A percentile compares a stretch with the other conserved stretches of the same genome.
phyloP scores from a whole-genome alignment of 192 early-diverging fungal species.

The Coemansia interrupta region DNA sequence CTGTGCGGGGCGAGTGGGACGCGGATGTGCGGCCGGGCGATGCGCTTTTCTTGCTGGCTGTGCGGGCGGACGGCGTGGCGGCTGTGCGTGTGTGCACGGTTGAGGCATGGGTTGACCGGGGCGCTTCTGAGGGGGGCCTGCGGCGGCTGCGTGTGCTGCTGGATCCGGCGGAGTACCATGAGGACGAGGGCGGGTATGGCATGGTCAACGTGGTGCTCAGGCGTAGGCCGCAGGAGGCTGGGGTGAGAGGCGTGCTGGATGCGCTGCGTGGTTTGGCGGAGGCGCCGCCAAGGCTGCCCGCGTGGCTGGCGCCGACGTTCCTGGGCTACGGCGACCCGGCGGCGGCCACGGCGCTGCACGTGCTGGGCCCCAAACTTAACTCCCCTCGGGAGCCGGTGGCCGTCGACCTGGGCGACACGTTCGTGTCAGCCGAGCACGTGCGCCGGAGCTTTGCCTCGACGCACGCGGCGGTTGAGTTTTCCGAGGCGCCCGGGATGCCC shows the following conservation, averaged over 20 bases:
- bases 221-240: conserved; percentile 84
- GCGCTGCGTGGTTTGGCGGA: conserved; percentile 84
- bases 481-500: conserved; percentile 44
- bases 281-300: conserved; percentile 61
- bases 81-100: conserved; percentile 87
- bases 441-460: conserved; percentile 58
- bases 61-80: conserved; percentile 66
- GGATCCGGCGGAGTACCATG: conserved; percentile 81
- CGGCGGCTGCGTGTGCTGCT: conserved; percentile 74
- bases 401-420: conserved; percentile 88
- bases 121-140: conserved; percentile 30
- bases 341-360: conserved; percentile 56
- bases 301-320: conserved; percentile 87
- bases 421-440: conserved; percentile 77
- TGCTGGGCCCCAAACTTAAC: conserved; percentile 17
- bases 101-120: conserved; percentile 71
- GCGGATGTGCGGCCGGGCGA: conserved; percentile 71
- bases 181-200: conserved; percentile 60
- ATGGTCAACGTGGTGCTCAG: conserved; percentile 89
- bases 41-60: conserved; percentile 80
- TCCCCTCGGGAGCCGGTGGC: conserved; percentile 42
- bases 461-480: background rate
- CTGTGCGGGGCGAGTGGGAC: conserved; percentile 86
- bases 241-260: conserved; percentile 89
- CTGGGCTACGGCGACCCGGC: conserved; percentile 94